A percentile compares a stretch with the other conserved stretches of the same genome.
phyloP scores from a whole-genome alignment of 805 yeast genomes.

The Lachancea nothofagi region DNA sequence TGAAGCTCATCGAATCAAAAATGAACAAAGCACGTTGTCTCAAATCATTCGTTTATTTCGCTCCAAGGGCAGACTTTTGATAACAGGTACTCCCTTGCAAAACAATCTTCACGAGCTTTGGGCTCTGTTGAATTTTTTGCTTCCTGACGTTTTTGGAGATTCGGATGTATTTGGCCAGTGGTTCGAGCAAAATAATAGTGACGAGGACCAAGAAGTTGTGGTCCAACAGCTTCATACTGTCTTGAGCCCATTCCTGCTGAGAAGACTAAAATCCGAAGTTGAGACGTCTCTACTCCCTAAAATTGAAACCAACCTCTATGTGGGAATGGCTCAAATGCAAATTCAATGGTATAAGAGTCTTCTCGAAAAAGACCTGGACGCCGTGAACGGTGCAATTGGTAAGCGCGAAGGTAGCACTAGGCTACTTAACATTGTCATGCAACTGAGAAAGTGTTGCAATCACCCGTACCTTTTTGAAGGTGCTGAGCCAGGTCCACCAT shows the following conservation, averaged over 20 bases:
- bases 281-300: conserved; percentile 88
- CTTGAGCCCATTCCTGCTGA: conserved; percentile 75
- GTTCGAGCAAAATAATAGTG: conserved; percentile 52
- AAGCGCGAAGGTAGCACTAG: conserved; percentile 91
- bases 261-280: conserved; percentile 90
- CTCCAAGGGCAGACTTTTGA: conserved; percentile 75
- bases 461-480: conserved; percentile 97
- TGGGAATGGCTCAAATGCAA: conserved; percentile 96
- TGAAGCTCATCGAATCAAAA: conserved; percentile 95
- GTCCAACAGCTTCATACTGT: conserved; percentile 87
- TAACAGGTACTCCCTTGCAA: conserved; percentile 95
- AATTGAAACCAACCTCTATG: conserved; percentile 81
- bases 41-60: conserved; percentile 87
- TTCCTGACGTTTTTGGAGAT: conserved; percentile 95
- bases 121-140: conserved; percentile 84
- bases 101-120: conserved; percentile 93
- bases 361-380: conserved; percentile 89
- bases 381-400: conserved; percentile 94
- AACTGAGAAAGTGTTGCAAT: conserved; percentile 90
- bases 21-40: conserved; percentile 86
- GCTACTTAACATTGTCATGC: conserved; percentile 91
- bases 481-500: conserved; percentile 99
- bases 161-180: conserved; percentile 86
- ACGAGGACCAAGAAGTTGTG: conserved; percentile 67
- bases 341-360: conserved; percentile 83